Percentiles rank a stretch among this genome's conserved stretches.
Evolutionary conservation across 1,284 basidiomycete genomes (phyloP).

Genomic region (Xerocomus amazonicus): DNA sequence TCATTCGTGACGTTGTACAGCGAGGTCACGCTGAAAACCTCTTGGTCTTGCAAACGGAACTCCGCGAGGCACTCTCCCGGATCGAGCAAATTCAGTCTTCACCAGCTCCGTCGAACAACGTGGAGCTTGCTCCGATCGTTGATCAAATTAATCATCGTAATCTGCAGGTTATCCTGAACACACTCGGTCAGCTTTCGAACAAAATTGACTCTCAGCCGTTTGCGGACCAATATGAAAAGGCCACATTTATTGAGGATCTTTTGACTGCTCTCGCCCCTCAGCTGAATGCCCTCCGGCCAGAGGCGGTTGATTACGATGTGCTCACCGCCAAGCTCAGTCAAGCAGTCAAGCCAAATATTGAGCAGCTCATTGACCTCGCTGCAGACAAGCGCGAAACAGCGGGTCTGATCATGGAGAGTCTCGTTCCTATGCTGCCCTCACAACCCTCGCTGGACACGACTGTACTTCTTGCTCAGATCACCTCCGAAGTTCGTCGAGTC

Average conservation of each 20-base stretch:
- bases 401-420: constrained; percentile 68
- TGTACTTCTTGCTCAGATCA: constrained; percentile 53
- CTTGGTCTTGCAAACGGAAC: constrained; percentile 54
- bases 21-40: constrained; percentile 61
- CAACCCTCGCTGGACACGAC: constrained; percentile 50
- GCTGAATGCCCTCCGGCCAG: constrained; percentile 53
- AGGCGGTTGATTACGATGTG: constrained; percentile 71
- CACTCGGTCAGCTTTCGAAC: constrained; percentile 57
- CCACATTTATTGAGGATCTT: constrained; percentile 57
- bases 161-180: constrained; percentile 53
- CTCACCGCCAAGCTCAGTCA: constrained; percentile 71
- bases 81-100: constrained; percentile 32
- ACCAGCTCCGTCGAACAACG: constrained; percentile 16
- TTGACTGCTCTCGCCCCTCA: constrained; percentile 57
- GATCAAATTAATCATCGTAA: constrained; percentile 57
- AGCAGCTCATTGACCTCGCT: constrained; percentile 79
- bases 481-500: constrained; percentile 61
- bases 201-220: constrained; percentile 51
- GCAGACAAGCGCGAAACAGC: constrained; percentile 85
- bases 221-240: constrained; percentile 44
- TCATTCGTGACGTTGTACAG: constrained; percentile 67
- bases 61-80: constrained; percentile 43
- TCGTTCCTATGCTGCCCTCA: constrained; percentile 60
- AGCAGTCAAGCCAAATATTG: constrained; percentile 82
- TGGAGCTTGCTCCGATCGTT: constrained; percentile 41